Conservation (phyloP, 192 early-diverging fungal species). For the Irineochytrium annulatum region DNA sequence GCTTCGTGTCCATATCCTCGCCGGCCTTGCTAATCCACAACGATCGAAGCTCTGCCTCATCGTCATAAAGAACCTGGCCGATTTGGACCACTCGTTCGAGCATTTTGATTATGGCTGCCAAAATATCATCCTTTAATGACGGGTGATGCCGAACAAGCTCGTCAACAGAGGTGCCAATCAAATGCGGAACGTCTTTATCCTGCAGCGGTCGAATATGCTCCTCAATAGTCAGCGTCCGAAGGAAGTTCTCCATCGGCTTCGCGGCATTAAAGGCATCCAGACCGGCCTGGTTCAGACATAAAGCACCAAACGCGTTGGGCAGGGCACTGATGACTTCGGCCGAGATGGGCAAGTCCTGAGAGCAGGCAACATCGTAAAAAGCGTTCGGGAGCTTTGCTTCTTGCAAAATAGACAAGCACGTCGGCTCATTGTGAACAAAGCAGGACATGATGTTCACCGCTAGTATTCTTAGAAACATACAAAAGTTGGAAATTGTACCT, state of each 20-base stretch:
- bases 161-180: constrained; percentile 82
- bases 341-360: constrained; percentile 68
- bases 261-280: constrained; percentile 76
- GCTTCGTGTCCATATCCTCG: neutral
- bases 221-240: constrained; percentile 70
- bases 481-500: constrained; percentile 38
- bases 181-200: constrained; percentile 72
- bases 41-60: constrained; percentile 22
- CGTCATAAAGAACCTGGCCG: constrained; percentile 56
- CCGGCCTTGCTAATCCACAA: neutral
- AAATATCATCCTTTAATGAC: constrained; percentile 65
- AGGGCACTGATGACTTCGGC: constrained; percentile 76
- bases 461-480: neutral
- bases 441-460: constrained; percentile 91
- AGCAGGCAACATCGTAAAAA: constrained; percentile 65
- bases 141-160: constrained; percentile 97
- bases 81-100: constrained; percentile 63
- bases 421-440: constrained; percentile 98
- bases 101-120: constrained; percentile 65
- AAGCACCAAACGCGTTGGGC: constrained; percentile 91
- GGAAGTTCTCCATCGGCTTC: constrained; percentile 67
- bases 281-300: constrained; percentile 86
- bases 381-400: constrained; percentile 83
- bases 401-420: constrained; percentile 88
- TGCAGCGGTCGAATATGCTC: constrained; percentile 73